Conservation (phyloP, 139 green algal genomes). For the Pleodorina starrii region DNA sequence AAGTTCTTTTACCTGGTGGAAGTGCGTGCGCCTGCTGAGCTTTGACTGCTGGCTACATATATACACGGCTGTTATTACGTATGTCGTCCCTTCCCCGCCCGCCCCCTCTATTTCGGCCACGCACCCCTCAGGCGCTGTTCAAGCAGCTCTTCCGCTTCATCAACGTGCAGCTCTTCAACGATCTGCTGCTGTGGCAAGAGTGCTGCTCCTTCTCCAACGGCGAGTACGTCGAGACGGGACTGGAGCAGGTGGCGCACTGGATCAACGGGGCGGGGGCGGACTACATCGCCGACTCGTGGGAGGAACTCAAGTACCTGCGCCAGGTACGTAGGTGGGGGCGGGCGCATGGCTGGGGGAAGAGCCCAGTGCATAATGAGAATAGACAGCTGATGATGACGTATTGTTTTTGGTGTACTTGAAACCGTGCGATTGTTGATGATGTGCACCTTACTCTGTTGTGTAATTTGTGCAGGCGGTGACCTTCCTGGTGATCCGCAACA, state of each 20-base stretch:
- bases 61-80: neutral
- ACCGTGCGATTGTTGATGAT: conserved; percentile 27
- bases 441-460: neutral
- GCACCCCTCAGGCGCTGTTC: conserved; percentile 60
- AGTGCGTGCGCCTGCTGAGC: no score
- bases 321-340: conserved; percentile 91
- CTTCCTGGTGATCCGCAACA: conserved; percentile 96
- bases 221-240: conserved; percentile 88
- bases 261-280: conserved; percentile 79
- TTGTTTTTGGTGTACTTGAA: conserved; percentile 82
- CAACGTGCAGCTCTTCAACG: conserved; percentile 99
- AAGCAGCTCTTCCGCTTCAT: conserved; percentile 87
- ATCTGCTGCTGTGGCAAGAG: conserved; percentile 96
- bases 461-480: conserved; percentile 81
- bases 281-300: conserved; percentile 89
- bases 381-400: conserved; percentile 80
- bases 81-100: no score
- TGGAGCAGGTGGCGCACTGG: conserved; percentile 87
- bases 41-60: neutral
- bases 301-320: conserved; percentile 95
- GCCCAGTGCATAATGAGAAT: no score
- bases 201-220: conserved; percentile 99
- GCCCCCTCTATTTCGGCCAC: neutral
- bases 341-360: no score
- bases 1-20: no score